Conservation (phyloP, 768 basidiomycete genomes). For the Termitomyces sp. region DNA sequence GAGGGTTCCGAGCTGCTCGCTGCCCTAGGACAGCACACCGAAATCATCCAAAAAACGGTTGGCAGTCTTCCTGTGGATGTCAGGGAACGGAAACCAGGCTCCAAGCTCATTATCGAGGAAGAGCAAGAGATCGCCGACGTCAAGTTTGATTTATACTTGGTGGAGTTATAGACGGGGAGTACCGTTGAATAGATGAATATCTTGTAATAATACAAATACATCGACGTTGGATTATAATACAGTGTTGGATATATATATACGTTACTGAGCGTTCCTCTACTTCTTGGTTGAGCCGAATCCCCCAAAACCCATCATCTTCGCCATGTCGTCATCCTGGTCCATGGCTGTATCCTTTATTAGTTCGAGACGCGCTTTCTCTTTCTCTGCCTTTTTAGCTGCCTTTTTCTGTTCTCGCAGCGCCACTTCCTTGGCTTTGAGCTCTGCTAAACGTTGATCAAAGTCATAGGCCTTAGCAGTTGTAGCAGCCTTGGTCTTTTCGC, state of each 20-base stretch:
- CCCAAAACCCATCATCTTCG: constrained; percentile 86
- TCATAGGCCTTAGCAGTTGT: constrained; percentile 89
- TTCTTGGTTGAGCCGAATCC: constrained; percentile 89
- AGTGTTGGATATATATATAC: constrained; percentile 13
- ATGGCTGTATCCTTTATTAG: constrained; percentile 50
- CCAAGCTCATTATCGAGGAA: constrained; percentile 69
- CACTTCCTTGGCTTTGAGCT: constrained; percentile 74
- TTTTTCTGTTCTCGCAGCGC: constrained; percentile 71
- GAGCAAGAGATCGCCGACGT: constrained; percentile 84
- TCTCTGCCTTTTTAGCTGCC: constrained; percentile 75
- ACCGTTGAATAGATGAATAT: constrained; percentile 20
- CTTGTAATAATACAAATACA: constrained; percentile 27
- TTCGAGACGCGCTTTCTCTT: constrained; percentile 68
- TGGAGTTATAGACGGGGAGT: constrained; percentile 39
- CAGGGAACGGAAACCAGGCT: constrained; percentile 47
- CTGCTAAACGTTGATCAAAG: constrained; percentile 85
- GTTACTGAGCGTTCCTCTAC: constrained; percentile 37
- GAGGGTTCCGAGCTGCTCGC: constrained; percentile 59
- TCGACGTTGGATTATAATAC: constrained; percentile 28
- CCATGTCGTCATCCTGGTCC: constrained; percentile 64
- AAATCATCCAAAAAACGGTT: constrained; percentile 71
- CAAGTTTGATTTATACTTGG: constrained; percentile 72
- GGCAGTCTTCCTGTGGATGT: constrained; percentile 67
- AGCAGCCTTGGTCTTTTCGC: constrained; percentile 83
- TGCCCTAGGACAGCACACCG: constrained; percentile 66